Evolutionary conservation across 1,139 yeast genomes (phyloP).

Genomic region (Diutina rugosa): DNA sequence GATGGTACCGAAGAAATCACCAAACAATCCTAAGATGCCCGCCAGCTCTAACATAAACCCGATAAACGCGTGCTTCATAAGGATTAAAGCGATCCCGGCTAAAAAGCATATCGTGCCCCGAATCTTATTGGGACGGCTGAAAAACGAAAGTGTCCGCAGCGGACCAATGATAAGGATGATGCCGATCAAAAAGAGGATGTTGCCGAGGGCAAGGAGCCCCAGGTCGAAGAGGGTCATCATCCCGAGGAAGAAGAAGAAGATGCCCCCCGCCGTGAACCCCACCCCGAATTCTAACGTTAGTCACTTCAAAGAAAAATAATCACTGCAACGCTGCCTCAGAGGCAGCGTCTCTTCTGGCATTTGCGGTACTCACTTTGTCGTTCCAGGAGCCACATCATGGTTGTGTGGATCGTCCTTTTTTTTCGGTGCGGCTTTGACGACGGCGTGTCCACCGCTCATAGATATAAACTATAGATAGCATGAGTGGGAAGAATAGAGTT

Average conservation of each 20-base stretch:
- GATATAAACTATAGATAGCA: too few species aligned
- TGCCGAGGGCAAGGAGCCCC: slow-evolving; percentile 81
- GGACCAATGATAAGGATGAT: slow-evolving; percentile 79
- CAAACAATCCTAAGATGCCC: slow-evolving; percentile 83
- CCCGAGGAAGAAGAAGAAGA: slow-evolving; percentile 70
- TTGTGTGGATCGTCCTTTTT: not conserved
- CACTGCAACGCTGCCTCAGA: too few species aligned
- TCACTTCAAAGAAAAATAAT: slow-evolving; percentile 8
- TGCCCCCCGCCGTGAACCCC: slow-evolving; percentile 83
- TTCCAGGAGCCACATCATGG: slow-evolving; percentile 69
- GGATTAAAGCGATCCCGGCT: slow-evolving; percentile 62
- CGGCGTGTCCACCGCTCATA: too few species aligned
- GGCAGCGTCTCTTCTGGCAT: not conserved
- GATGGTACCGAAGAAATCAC: slow-evolving; percentile 83
- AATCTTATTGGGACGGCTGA: slow-evolving; percentile 75
- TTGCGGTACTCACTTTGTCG: slow-evolving; percentile 52
- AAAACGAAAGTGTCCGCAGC: slow-evolving; percentile 69
- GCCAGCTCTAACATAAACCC: slow-evolving; percentile 79
- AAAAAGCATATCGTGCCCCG: slow-evolving; percentile 76
- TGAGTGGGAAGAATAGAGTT: too few species aligned
- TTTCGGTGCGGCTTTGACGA: not conserved
- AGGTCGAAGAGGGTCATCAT: slow-evolving; percentile 80
- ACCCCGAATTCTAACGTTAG: slow-evolving; percentile 65
- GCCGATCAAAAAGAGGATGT: slow-evolving; percentile 72
- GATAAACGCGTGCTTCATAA: slow-evolving; percentile 63